phyloP scores from a whole-genome alignment of 108 stramenopile genomes.

The Conticribra weissflogii region DNA sequence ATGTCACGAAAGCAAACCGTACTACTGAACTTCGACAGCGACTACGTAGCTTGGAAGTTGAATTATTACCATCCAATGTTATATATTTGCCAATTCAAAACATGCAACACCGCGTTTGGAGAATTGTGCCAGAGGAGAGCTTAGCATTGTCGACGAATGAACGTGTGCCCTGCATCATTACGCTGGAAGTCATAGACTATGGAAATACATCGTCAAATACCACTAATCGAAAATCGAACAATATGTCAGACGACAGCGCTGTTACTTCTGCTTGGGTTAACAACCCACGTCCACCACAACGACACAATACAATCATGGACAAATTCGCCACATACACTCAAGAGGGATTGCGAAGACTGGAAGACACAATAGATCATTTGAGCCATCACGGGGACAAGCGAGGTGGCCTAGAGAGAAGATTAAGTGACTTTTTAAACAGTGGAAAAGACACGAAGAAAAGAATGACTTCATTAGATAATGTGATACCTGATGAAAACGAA shows the following conservation, averaged over 20 bases:
- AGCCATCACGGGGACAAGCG: conserved; percentile 43
- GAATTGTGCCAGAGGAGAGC: conserved; percentile 81
- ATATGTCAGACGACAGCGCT: conserved; percentile 20
- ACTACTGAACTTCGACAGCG: conserved; percentile 57
- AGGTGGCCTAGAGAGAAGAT: conserved; percentile 22
- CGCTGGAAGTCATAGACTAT: conserved; percentile 89
- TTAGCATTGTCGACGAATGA: conserved; percentile 91
- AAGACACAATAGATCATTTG: conserved; percentile 54
- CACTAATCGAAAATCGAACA: conserved; percentile 9
- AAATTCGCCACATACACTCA: conserved; percentile 63
- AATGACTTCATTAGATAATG: conserved; percentile 18
- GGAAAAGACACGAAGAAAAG: conserved; percentile 11
- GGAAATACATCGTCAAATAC: background rate
- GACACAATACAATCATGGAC: conserved; percentile 70
- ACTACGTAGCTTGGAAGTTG: conserved; percentile 66
- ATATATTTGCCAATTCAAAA: conserved; percentile 86
- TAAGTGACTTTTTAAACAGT: conserved; percentile 35
- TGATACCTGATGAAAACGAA: conserved; percentile 3
- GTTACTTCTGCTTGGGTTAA: conserved; percentile 31
- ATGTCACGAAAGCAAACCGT: conserved; percentile 56
- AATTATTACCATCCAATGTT: conserved; percentile 77
- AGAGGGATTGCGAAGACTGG: conserved; percentile 55
- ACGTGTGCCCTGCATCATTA: conserved; percentile 93
- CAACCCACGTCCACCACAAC: conserved; percentile 66
- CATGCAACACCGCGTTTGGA: conserved; percentile 83